A percentile compares a stretch with the other conserved stretches of the same genome.
Conservation (phyloP, 768 basidiomycete genomes). For the Termitomyces sp. region DNA sequence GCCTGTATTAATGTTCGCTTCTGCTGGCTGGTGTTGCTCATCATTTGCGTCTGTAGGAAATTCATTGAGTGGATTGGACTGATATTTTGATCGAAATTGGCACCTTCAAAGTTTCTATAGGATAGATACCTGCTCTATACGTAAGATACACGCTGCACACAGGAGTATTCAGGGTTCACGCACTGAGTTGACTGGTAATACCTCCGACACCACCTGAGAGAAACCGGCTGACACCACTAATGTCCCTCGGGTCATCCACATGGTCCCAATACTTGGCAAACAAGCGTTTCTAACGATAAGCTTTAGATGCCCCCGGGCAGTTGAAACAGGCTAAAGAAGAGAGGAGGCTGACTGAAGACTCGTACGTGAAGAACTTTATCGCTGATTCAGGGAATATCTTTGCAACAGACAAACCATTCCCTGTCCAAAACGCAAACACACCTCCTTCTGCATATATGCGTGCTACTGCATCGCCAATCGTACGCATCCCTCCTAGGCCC, state of each 20-base stretch:
- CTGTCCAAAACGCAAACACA: conserved; percentile 94
- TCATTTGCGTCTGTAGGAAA: conserved; percentile 77
- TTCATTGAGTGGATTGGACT: conserved; percentile 1
- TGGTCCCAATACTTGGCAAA: conserved; percentile 90
- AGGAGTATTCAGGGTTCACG: conserved; percentile 21
- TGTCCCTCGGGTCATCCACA: conserved; percentile 83
- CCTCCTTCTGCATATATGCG: conserved; percentile 90
- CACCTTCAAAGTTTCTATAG: conserved; percentile 93
- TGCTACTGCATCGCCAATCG: conserved; percentile 65
- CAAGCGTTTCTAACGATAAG: conserved; percentile 69
- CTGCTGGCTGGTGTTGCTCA: conserved; percentile 71
- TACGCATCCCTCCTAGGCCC: conserved; percentile 47
- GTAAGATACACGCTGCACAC: conserved; percentile 14
- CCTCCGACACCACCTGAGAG: conserved; percentile 95
- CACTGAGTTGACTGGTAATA: conserved; percentile 86
- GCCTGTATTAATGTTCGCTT: conserved; percentile 57
- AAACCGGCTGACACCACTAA: conserved; percentile 90
- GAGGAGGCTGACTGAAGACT: conserved; percentile 65
- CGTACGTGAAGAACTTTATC: conserved; percentile 96
- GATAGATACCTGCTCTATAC: conserved; percentile 73
- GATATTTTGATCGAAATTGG: conserved; percentile 5
- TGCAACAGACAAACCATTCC: conserved; percentile 86
- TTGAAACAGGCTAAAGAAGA: conserved; percentile 2
- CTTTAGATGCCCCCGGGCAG: background rate
- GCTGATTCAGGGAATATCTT: conserved; percentile 99